Evolutionary conservation across 306 rosid species (phyloP).

Genomic region (Glycine soja): DNA sequence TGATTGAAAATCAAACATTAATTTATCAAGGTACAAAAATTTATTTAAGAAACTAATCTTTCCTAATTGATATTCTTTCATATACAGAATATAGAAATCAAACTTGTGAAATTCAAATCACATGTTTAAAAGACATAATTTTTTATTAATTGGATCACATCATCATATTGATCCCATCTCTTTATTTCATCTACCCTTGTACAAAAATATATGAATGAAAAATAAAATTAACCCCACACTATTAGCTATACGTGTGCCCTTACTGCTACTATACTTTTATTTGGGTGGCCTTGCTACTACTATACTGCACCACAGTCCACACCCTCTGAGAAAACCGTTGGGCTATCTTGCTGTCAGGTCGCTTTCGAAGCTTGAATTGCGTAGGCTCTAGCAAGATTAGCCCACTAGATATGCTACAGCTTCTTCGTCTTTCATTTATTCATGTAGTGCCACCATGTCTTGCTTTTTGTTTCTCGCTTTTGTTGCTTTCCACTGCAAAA

Average conservation of each 20-base stretch:
- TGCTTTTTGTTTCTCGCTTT: slow-evolving; percentile 5
- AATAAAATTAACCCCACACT: slow-evolving; percentile 46
- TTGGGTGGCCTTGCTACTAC: neutral
- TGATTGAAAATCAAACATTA: no score
- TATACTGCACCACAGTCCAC: neutral
- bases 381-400: slow-evolving; percentile 44
- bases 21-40: no score
- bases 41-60: no score
- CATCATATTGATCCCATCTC: no score
- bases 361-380: slow-evolving; percentile 55
- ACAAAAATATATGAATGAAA: slow-evolving; percentile 7
- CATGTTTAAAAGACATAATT: no score
- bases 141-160: no score
- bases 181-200: no score
- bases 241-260: slow-evolving; percentile 3
- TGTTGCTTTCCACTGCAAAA: slow-evolving; percentile 56
- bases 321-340: slow-evolving; percentile 58
- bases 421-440: slow-evolving; percentile 45
- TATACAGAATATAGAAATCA: no score
- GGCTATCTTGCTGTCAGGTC: slow-evolving; percentile 56
- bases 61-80: no score
- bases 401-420: slow-evolving; percentile 37
- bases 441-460: slow-evolving; percentile 46
- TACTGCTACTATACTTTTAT: neutral
- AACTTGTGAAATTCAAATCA: no score